These are phyloP conservation scores for Blastomyces gilchristii DNA, from an alignment of 2,329 filamentous ascomycete species.

Conservation along the genomic window DNA sequence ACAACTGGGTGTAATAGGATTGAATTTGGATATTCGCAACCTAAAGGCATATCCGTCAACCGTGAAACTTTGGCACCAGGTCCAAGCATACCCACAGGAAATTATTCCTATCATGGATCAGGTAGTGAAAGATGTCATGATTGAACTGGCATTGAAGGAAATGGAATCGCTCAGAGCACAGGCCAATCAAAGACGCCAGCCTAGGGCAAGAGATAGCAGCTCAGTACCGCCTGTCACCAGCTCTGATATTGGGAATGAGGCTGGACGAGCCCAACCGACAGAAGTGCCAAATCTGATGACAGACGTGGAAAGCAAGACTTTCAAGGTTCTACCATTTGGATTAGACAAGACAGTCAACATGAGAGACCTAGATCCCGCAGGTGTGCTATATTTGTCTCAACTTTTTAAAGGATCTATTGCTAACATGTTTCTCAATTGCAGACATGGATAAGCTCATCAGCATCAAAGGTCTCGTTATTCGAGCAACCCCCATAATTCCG, in stretches of 20 bases:
- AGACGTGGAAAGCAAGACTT: constrained; percentile 69
- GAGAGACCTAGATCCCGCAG: constrained; percentile 83
- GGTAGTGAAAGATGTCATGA: constrained; percentile 82
- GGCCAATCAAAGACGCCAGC: constrained; percentile 36
- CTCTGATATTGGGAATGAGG: constrained; percentile 57
- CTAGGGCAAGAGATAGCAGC: constrained; percentile 46
- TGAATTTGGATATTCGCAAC: constrained; percentile 83
- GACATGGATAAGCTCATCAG: constrained; percentile 95
- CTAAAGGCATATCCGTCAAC: constrained; percentile 89
- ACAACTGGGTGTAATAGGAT: constrained; percentile 66
- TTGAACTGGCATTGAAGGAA: constrained; percentile 74
- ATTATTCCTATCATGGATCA: constrained; percentile 96
- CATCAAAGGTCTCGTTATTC: constrained; percentile 92
- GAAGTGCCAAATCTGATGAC: constrained; percentile 59
- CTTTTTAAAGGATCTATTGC: background rate
- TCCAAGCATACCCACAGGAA: constrained; percentile 89
- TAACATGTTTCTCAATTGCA: constrained; percentile 18
- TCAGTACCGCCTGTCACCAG: constrained; percentile 69
- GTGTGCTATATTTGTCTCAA: constrained; percentile 30
- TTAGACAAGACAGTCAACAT: constrained; percentile 80
- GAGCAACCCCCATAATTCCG: constrained; percentile 89
- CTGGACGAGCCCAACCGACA: constrained; percentile 23
- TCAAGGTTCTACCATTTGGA: constrained; percentile 81
- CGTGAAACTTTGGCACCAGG: constrained; percentile 87
- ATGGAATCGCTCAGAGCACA: constrained; percentile 58